Base-by-base conservation (phyloP, 768 basidiomycete genomes). In the Lactarius deliciosus region DNA sequence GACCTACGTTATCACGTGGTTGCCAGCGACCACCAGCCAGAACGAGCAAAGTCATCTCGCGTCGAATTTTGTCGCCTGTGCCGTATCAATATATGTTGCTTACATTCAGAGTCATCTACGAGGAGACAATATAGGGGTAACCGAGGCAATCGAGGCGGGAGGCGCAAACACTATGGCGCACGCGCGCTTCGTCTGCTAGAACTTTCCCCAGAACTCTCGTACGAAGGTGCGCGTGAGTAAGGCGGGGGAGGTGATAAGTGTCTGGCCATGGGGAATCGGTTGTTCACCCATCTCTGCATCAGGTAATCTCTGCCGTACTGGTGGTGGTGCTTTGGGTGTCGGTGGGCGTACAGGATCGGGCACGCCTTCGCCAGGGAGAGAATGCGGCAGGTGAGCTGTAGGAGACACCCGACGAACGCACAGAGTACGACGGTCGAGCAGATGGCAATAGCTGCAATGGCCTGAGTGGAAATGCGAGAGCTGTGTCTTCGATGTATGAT, bases 211-310 rank as follows among this genome's bases (percentile, higher is more conserved):
- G 36, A 30, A 30, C 47, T 59, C 66, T 64, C 66, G 43, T 67
- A 67, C 3, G 66, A 67, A 28, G 66, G 66, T 32, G 66, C 66
- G 41, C 66, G 66, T 10, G 57, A 38, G 36, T 68, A 68, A 45
- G 66, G 66, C 34, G 62, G 66, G 7, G 66, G 66, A 15, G 66
- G 66, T 10, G 66, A 68, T 36, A 10, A 28, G 3, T 28, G 13
- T 3, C 28, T 18, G 13, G 28, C 22, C 57, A 47, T 57, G 4
- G n/a, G 32, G 9, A n/a, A n/a, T 15, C 22, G 38, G 32, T 11
- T 25, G 50, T 20, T 30, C 34, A 16, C 61, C 61, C 62, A 38
- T 55, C 50, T 63, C 62, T 1, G 45, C 47, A 32, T 59, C 61
- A 34, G 30, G 25, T n/a, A 18, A n/a, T 7, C 38, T 55, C 61